Evolutionary conservation across 768 basidiomycete species (phyloP).

Genomic region (Boletus rubroflammeus): DNA sequence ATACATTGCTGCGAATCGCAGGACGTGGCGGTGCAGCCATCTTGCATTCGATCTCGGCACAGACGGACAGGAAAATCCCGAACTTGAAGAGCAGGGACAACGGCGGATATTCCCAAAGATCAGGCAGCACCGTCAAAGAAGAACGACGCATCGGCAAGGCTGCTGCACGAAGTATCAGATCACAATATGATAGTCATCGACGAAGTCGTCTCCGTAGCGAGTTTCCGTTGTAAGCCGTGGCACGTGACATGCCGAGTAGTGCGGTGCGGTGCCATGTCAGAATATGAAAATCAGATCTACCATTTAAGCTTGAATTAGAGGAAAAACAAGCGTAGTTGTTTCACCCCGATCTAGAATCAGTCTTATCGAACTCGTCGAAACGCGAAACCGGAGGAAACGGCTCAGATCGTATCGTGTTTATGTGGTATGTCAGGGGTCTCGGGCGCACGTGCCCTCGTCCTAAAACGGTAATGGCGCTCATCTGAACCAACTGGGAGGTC

Average conservation of each 20-base stretch:
- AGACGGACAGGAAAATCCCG: background rate
- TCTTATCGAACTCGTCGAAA: background rate
- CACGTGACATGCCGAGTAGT: background rate
- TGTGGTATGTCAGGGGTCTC: background rate
- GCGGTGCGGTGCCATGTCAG: background rate
- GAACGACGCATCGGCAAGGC: background rate
- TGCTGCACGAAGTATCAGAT: background rate
- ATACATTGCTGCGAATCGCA: background rate
- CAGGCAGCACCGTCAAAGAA: background rate
- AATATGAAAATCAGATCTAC: background rate
- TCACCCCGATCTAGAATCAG: background rate
- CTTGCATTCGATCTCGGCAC: background rate
- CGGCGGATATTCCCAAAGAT: background rate
- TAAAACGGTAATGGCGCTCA: background rate
- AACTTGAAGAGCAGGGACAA: background rate
- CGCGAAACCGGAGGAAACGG: background rate
- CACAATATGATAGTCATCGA: background rate
- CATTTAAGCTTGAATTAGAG: background rate
- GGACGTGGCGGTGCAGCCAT: background rate
- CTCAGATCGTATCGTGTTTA: too few species aligned
- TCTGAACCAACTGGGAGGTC: too few species aligned
- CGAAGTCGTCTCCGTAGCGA: too few species aligned
- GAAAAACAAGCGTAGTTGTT: background rate
- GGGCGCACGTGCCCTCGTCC: background rate
- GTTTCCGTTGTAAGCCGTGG: background rate